Percentiles rank a stretch among this genome's conserved stretches.
Evolutionary conservation across 1,139 yeast genomes (phyloP).

Genomic region (Yamadazyma trypodendri): DNA sequence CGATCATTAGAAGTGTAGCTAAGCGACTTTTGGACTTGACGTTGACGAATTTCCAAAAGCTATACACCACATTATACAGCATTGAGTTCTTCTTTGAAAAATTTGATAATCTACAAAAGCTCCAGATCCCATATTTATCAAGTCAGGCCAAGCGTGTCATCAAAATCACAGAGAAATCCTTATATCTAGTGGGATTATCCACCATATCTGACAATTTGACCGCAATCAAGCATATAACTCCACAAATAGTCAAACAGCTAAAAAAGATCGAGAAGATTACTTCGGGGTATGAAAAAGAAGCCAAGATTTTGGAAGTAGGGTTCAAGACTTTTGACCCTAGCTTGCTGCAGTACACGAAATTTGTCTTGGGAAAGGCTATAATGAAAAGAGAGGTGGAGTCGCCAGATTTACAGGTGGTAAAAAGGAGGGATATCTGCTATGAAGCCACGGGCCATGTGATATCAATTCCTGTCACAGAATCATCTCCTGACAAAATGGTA

Average conservation of each 20-base stretch:
- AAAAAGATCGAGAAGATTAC: slow-evolving; percentile 39
- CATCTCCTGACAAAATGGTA: slow-evolving; percentile 8
- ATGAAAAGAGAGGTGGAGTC: slow-evolving; percentile 34
- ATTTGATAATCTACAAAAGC: slow-evolving; percentile 40
- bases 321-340: slow-evolving; percentile 36
- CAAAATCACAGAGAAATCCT: slow-evolving; percentile 24
- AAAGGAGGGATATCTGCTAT: slow-evolving; percentile 39
- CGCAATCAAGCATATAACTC: slow-evolving; percentile 20
- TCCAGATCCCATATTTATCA: slow-evolving; percentile 35
- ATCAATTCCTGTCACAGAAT: slow-evolving; percentile 41
- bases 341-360: slow-evolving; percentile 36
- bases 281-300: slow-evolving; percentile 37
- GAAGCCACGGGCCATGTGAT: slow-evolving; percentile 47
- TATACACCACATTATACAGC: slow-evolving; percentile 27
- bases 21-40: slow-evolving; percentile 22
- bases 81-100: slow-evolving; percentile 36
- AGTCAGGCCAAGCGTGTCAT: slow-evolving; percentile 31
- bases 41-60: slow-evolving; percentile 21
- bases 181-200: slow-evolving; percentile 24
- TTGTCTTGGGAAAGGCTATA: slow-evolving; percentile 43
- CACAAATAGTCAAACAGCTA: slow-evolving; percentile 28
- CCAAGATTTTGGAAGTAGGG: slow-evolving; percentile 26
- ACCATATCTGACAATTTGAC: slow-evolving; percentile 30
- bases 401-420: slow-evolving; percentile 34
- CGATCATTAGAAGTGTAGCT: slow-evolving; percentile 22